A percentile compares a stretch with the other conserved stretches of the same genome.
Conservation (phyloP, 768 basidiomycete species). For the Hemileccinum impolitum region DNA sequence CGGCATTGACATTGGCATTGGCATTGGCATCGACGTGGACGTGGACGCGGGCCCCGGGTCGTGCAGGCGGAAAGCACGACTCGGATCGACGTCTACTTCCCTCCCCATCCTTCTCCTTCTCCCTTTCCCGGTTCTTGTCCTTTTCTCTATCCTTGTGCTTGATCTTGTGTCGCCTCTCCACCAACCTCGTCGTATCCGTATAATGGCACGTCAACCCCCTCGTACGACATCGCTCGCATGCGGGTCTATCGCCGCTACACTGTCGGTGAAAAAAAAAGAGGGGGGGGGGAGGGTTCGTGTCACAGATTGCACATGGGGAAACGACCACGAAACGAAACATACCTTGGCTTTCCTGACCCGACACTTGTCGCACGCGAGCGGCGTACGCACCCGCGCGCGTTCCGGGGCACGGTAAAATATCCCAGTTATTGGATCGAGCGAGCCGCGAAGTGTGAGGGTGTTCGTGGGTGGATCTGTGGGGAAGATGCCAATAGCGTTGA, state of each 20-base stretch:
- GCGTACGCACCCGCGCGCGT: conserved; percentile 63
- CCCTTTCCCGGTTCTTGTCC: too few species aligned
- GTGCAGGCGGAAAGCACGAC: too few species aligned
- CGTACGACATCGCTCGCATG: conserved; percentile 60
- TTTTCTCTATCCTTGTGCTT: neutral
- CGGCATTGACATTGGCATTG: too few species aligned
- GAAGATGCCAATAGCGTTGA: too few species aligned
- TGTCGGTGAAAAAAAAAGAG: conserved; percentile 32
- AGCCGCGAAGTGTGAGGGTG: conserved; percentile 41
- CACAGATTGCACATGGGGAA: too few species aligned
- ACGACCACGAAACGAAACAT: conserved; percentile 12
- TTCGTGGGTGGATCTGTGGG: too few species aligned
- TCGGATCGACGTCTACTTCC: too few species aligned
- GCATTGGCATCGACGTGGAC: neutral
- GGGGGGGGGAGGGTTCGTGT: too few species aligned
- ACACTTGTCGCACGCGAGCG: conserved; percentile 76
- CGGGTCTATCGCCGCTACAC: conserved; percentile 71
- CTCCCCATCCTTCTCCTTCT: too few species aligned
- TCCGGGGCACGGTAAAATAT: conserved; percentile 64
- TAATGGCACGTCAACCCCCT: conserved; percentile 65
- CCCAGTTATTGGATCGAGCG: conserved; percentile 61
- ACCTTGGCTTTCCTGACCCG: conserved; percentile 74
- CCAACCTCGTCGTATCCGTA: conserved; percentile 28
- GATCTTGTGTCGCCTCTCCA: conserved; percentile 42
- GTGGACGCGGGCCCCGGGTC: too few species aligned